Percentiles rank a stretch among this genome's conserved stretches.
These are phyloP conservation scores for Oryza rufipogon DNA, from an alignment of 176 grass and related monocot genomes.

Conservation along the genomic window DNA sequence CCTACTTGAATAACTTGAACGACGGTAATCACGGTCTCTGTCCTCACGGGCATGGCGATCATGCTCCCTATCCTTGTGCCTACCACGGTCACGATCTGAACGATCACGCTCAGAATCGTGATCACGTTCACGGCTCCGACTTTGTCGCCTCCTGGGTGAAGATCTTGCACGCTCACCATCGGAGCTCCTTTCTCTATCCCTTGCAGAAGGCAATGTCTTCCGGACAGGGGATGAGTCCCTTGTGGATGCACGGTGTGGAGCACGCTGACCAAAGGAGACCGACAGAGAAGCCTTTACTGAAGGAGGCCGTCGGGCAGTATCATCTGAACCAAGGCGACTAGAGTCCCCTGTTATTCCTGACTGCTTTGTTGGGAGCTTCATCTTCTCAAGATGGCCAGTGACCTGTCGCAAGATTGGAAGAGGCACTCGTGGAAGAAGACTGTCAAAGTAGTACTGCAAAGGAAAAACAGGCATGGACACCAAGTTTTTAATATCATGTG, in stretches of 20 bases:
- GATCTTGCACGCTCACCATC: conserved; percentile 50
- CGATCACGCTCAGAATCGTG: conserved; percentile 36
- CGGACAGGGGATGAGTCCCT: conserved; percentile 88
- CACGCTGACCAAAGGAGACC: conserved; percentile 96
- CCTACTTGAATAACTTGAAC: conserved; percentile 46
- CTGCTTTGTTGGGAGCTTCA: conserved; percentile 86
- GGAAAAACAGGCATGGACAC: conserved; percentile 24
- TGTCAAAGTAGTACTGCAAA: conserved; percentile 97
- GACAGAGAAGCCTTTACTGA: conserved; percentile 93
- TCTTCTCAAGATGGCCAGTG: conserved; percentile 73
- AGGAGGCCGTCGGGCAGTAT: conserved; percentile 87
- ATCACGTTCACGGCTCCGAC: conserved; percentile 48
- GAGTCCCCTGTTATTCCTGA: conserved; percentile 89
- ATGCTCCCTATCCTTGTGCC: conserved; percentile 57
- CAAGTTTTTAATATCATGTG: conserved; percentile 1
- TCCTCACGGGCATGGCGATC: conserved; percentile 35
- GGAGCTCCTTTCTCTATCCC: conserved; percentile 51
- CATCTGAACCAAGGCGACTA: conserved; percentile 82
- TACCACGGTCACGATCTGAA: conserved; percentile 48
- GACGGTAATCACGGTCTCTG: conserved; percentile 46
- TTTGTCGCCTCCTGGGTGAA: conserved; percentile 42
- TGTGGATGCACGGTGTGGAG: conserved; percentile 94
- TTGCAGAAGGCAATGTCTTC: conserved; percentile 54
- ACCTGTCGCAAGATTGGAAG: conserved; percentile 79
- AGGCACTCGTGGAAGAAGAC: conserved; percentile 84